Evolutionary conservation across 2,329 filamentous ascomycete species (phyloP).

Genomic region (Dothistroma pini): DNA sequence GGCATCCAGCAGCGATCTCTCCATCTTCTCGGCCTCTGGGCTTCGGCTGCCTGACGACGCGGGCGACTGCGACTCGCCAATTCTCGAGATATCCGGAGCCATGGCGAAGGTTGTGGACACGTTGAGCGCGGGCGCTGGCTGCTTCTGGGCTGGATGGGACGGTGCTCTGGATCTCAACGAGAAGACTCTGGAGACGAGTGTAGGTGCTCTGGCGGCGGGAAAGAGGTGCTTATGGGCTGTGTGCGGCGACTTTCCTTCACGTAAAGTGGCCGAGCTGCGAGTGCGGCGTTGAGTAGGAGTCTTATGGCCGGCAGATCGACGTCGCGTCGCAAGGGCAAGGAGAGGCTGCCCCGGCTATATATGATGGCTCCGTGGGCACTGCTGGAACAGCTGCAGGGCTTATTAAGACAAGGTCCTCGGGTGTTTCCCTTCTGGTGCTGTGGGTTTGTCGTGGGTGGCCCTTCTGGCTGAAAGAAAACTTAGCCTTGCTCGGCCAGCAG

Average conservation of each 20-base stretch:
- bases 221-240: constrained; percentile 5
- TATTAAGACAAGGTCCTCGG: neutral
- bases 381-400: neutral
- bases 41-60: constrained; percentile 2
- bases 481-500: neutral
- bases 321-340: neutral
- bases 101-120: constrained; percentile 5
- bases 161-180: neutral
- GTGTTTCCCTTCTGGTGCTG: neutral
- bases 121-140: neutral
- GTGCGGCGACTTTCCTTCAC: neutral
- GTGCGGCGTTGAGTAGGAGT: neutral
- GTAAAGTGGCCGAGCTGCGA: neutral
- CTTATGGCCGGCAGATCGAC: neutral
- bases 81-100: constrained; percentile 19
- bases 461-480: neutral
- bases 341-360: neutral
- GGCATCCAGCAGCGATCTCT: constrained; percentile 28
- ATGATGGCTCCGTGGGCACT: neutral
- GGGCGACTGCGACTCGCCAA: constrained; percentile 6
- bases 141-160: neutral
- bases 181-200: neutral
- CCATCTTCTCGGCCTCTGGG: constrained; percentile 22
- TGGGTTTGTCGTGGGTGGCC: neutral
- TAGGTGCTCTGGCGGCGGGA: neutral